Evolutionary conservation across 768 basidiomycete species (phyloP).

Genomic region (Coprinopsis marcescibilis): DNA sequence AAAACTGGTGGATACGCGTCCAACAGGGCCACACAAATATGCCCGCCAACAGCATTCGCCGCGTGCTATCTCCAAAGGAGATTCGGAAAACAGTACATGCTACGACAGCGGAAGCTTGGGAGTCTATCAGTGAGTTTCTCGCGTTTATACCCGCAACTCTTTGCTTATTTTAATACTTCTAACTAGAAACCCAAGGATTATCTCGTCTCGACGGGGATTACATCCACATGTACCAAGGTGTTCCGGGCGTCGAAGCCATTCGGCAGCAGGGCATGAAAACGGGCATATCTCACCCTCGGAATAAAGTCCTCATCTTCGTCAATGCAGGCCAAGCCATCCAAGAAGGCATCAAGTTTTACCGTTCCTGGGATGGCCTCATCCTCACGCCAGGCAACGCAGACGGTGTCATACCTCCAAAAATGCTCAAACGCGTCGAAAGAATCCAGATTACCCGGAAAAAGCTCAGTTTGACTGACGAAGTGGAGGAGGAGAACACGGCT

Average conservation of each 20-base stretch:
- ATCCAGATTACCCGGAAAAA: neutral
- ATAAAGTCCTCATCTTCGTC: neutral
- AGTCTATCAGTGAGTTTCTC: neutral
- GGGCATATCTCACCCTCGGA: neutral
- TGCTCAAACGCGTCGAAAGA: neutral
- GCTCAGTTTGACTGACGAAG: neutral
- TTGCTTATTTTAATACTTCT: neutral
- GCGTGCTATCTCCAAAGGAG: neutral
- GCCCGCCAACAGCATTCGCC: neutral
- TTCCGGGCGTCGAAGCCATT: neutral
- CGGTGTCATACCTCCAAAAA: neutral
- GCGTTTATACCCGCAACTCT: neutral
- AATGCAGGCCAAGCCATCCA: neutral
- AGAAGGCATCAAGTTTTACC: neutral
- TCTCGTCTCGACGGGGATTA: neutral
- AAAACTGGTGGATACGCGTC: neutral
- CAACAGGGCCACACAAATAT: neutral
- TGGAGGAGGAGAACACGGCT: no score
- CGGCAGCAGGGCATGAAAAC: neutral
- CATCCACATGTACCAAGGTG: neutral
- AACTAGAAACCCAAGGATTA: neutral
- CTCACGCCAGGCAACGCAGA: neutral
- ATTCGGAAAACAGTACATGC: neutral
- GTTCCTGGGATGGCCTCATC: neutral
- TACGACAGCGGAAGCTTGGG: neutral